Evolutionary conservation across 2,329 filamentous ascomycete species (phyloP), one percentile per base, ranked within the genome.

Genomic region (Chrysoporthe austroafricana): DNA sequence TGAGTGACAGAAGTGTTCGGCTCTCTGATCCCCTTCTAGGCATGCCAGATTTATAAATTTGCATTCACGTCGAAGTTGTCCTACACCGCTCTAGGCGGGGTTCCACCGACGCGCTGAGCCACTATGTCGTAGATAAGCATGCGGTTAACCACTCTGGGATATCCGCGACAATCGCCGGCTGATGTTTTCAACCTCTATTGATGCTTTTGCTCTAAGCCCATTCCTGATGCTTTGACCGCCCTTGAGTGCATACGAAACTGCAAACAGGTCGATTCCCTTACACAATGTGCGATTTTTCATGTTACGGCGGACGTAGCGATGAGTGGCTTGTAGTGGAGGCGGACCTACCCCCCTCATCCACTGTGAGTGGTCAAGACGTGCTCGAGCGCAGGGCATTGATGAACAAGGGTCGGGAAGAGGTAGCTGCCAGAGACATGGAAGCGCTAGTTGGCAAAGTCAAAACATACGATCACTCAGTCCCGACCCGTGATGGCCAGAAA

Each of bases 401-500:
- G 16, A 66, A 66, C 48, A 46, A 62, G 36, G 57, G 54, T 2
- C 64, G 64, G 7, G 64, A 66, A 18, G 62, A 43, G 39, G 3
- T 56, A 11, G 62, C 62, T 13, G 21, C 62, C 39, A 43, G 16
- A 21, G 62, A 26, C 50, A 64, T 64, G 70, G 64, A 72, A 39
- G 8, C 32, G 1, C 67, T 76, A 1, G 48, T 59, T 0, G 64
- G 70, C 6, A 62, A 77, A 59, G 74, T 85, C 16, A 58, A 68
- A 0, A 77, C 78, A 0, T 70, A 73, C 6, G 78, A 84, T 68
- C 73, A 79, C 64, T 67, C 59, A 4, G 80, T 84, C 58, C 74
- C 78, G 0, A 77, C 82, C 0, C 81, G 84, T 13, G 84, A 86
- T 69, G 81, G 81, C 13, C 73, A 75, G 4, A 71, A 72, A 0